A percentile compares a stretch with the other conserved stretches of the same genome.
phyloP scores from a whole-genome alignment of 169 alveolate species.

The Cryptosporidium muris region DNA sequence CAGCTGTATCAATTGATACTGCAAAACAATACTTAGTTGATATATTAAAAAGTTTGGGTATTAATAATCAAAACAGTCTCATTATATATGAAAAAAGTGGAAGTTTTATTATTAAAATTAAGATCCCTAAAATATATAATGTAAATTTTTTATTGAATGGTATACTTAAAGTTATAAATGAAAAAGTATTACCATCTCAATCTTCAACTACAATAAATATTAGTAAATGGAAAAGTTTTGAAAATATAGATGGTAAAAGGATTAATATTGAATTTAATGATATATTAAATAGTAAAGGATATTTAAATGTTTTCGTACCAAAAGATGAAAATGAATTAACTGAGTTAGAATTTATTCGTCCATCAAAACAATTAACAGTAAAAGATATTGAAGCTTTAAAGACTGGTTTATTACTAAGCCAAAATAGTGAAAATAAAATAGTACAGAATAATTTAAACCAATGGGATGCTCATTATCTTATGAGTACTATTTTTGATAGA shows the following conservation, averaged over 20 bases:
- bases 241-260: constrained; percentile 17
- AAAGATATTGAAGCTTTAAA: constrained; percentile 15
- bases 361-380: neutral
- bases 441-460: no score
- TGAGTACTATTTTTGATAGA: no score
- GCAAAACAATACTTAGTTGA: constrained; percentile 13
- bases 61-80: neutral
- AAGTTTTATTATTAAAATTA: neutral
- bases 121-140: constrained; percentile 1
- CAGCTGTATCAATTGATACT: constrained; percentile 3
- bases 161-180: constrained; percentile 18
- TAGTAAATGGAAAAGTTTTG: constrained; percentile 17
- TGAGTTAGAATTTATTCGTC: constrained; percentile 29
- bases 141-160: neutral
- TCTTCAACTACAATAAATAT: constrained; percentile 10
- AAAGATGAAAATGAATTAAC: neutral
- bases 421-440: no score
- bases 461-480: no score
- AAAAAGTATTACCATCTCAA: neutral
- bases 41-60: neutral
- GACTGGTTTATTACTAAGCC: no score
- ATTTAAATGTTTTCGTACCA: constrained; percentile 20
- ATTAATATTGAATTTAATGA: constrained; percentile 16
- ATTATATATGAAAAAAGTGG: neutral
- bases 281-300: neutral